Evolutionary conservation across 257 asterid species (phyloP).

Genomic region (Osmanthus fragrans): DNA sequence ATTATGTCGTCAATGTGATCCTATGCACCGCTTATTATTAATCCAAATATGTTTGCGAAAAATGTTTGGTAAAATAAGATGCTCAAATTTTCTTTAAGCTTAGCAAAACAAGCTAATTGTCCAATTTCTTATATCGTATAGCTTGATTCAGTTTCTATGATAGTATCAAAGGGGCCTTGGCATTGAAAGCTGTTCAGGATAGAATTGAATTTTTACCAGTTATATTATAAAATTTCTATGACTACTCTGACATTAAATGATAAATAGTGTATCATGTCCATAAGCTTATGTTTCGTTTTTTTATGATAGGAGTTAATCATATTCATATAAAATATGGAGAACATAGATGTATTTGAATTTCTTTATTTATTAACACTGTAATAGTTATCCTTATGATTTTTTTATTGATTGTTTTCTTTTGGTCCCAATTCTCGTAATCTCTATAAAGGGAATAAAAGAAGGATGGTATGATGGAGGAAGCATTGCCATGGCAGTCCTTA

Average conservation of each 20-base stretch:
- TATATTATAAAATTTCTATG: background rate
- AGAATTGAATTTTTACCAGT: background rate
- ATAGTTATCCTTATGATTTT: background rate
- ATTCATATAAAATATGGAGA: background rate
- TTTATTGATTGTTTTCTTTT: constrained; percentile 1
- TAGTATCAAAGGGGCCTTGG: background rate
- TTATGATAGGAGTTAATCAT: background rate
- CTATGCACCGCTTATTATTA: background rate
- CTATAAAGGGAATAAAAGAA: constrained; percentile 77
- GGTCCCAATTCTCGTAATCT: constrained; percentile 17
- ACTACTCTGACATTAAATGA: background rate
- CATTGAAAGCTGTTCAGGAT: background rate
- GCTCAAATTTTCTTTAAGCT: background rate
- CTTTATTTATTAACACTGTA: background rate
- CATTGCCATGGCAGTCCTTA: constrained; percentile 84
- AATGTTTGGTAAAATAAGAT: background rate
- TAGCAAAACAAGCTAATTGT: background rate
- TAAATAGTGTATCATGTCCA: background rate
- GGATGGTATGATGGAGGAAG: constrained; percentile 99
- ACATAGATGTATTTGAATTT: background rate
- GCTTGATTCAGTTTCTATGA: background rate
- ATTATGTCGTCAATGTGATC: background rate
- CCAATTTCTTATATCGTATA: background rate
- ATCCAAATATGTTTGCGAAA: background rate
- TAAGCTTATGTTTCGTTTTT: background rate